Conservation (phyloP, 108 stramenopile species). For the Stephanodiscus triporus region DNA sequence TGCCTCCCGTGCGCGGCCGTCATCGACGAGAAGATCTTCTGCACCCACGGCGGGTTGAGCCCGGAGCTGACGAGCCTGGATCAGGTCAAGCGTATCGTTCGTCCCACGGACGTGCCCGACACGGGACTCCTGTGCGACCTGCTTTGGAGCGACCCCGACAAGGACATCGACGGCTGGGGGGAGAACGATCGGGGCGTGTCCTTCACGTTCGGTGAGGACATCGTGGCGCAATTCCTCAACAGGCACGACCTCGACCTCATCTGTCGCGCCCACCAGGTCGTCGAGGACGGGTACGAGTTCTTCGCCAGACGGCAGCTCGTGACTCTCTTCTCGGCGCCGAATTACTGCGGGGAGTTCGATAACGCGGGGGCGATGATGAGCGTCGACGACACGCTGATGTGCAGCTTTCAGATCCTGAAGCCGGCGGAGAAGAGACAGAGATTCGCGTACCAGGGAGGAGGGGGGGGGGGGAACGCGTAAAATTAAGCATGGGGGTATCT, state of each 20-base stretch:
- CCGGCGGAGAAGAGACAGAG: slow-evolving; percentile 99
- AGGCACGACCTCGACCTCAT: slow-evolving; percentile 99
- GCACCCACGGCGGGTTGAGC: slow-evolving; percentile 98
- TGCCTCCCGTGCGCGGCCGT: slow-evolving; percentile 99
- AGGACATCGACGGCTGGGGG: slow-evolving; percentile 99
- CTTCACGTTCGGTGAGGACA: slow-evolving; percentile 99
- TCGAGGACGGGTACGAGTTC: slow-evolving; percentile 99
- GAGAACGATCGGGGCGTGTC: slow-evolving; percentile 99
- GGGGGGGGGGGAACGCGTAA: slow-evolving; percentile 34
- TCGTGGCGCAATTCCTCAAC: slow-evolving; percentile 96
- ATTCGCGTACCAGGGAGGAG: slow-evolving; percentile 84
- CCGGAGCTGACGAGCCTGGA: slow-evolving; percentile 97
- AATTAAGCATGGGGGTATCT: not conserved
- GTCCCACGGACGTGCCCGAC: slow-evolving; percentile 99
- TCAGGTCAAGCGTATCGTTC: slow-evolving; percentile 95
- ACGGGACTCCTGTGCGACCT: slow-evolving; percentile 99
- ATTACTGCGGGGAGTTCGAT: slow-evolving; percentile 99
- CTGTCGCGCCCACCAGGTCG: slow-evolving; percentile 99
- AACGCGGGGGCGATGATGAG: slow-evolving; percentile 99
- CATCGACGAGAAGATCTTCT: slow-evolving; percentile 99
- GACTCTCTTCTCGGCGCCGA: slow-evolving; percentile 98
- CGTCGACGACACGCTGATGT: slow-evolving; percentile 99
- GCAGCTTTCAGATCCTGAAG: slow-evolving; percentile 99
- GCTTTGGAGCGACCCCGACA: slow-evolving; percentile 99
- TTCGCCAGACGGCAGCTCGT: slow-evolving; percentile 98